Evolutionary conservation across 768 basidiomycete genomes (phyloP).

Genomic region (Ramaria rubella): DNA sequence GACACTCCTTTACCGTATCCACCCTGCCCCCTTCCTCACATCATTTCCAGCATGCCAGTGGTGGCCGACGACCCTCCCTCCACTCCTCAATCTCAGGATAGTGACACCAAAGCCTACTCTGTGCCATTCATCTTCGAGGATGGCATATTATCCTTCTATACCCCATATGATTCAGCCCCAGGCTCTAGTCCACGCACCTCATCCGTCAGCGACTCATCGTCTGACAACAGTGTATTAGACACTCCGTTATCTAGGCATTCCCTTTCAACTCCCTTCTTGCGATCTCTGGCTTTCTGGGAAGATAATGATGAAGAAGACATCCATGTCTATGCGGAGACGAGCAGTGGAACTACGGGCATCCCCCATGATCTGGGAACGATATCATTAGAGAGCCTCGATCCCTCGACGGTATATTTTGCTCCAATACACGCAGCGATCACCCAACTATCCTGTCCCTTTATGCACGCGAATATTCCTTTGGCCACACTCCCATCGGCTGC

Average conservation of each 20-base stretch:
- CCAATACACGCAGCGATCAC: neutral
- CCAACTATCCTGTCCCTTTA: neutral
- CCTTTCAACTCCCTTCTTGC: neutral
- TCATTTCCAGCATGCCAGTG: too few species aligned
- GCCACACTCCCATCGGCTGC: neutral
- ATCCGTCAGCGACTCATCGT: neutral
- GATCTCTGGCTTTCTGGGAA: neutral
- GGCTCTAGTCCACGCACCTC: neutral
- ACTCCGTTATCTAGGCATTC: neutral
- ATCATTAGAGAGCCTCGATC: neutral
- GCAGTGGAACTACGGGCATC: neutral
- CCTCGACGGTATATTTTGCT: neutral
- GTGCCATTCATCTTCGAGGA: neutral
- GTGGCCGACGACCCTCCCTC: neutral
- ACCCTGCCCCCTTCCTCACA: too few species aligned
- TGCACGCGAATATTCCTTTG: slow-evolving; percentile 1
- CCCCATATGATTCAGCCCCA: neutral
- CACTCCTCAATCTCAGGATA: neutral
- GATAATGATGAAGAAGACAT: neutral
- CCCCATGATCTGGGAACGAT: neutral
- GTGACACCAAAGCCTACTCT: neutral
- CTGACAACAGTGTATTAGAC: neutral
- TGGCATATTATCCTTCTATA: slow-evolving; percentile 2
- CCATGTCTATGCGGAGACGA: slow-evolving; percentile 5
- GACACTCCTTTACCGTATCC: too few species aligned